A percentile compares a stretch with the other conserved stretches of the same genome.
Evolutionary conservation across 352 stramenopile genomes (phyloP).

Genomic region (Globisporangium megalacanthum): DNA sequence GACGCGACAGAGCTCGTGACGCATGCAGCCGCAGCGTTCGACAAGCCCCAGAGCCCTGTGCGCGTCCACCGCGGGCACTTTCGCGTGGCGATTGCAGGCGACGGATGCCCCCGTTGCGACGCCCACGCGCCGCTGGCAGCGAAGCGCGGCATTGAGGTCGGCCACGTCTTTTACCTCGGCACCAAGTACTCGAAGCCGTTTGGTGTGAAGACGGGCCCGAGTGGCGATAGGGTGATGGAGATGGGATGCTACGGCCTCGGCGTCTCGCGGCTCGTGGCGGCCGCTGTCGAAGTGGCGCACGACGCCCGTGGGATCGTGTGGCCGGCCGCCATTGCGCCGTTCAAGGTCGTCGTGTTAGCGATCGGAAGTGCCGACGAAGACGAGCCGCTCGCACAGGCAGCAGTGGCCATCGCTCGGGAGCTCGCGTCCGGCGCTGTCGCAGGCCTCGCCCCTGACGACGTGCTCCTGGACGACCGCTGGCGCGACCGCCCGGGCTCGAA

Average conservation of each 20-base stretch:
- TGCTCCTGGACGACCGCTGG: conserved; percentile 83
- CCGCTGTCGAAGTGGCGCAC: conserved; percentile 73
- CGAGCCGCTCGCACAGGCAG: conserved; percentile 38
- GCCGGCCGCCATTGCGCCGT: conserved; percentile 76
- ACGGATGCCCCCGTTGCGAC: conserved; percentile 51
- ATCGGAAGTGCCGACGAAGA: conserved; percentile 56
- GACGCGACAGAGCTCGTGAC: not conserved
- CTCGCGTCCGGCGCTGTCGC: conserved; percentile 32
- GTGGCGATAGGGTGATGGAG: conserved; percentile 53
- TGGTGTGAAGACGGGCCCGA: conserved; percentile 41
- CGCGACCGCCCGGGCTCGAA: conserved; percentile 74
- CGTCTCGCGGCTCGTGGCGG: conserved; percentile 74
- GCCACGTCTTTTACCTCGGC: conserved; percentile 87
- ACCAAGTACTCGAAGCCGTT: conserved; percentile 87
- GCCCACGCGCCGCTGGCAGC: conserved; percentile 39
- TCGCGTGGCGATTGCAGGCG: conserved; percentile 53
- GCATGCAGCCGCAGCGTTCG: not conserved
- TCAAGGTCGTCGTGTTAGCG: conserved; percentile 72
- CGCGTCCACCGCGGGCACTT: conserved; percentile 45
- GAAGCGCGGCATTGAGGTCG: conserved; percentile 86
- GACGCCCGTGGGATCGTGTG: conserved; percentile 78
- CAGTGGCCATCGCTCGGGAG: conserved; percentile 41
- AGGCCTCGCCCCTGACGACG: conserved; percentile 38
- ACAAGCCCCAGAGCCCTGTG: conserved; percentile 3
- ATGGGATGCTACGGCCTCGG: conserved; percentile 90